These are phyloP conservation scores for Chaetomium globosum DNA, from an alignment of 2,329 filamentous ascomycete genomes.

Conservation along the genomic window DNA sequence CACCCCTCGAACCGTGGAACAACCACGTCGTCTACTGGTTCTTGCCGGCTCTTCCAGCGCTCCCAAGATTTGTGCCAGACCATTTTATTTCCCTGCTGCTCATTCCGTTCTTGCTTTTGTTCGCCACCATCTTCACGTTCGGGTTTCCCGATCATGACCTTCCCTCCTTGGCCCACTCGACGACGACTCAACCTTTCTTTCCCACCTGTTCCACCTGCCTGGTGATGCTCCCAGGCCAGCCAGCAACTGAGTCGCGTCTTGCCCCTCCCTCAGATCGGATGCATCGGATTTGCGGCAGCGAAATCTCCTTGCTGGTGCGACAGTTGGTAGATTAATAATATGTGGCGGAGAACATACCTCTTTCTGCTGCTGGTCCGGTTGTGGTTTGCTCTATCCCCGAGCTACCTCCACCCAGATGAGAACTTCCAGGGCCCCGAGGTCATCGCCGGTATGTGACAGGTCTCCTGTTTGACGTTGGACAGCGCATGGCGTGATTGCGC, in stretches of 20 bases:
- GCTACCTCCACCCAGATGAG: constrained; percentile 97
- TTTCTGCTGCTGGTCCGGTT: constrained; percentile 82
- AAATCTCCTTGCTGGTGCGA: constrained; percentile 29
- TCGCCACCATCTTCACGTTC: not conserved
- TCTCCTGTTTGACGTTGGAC: not conserved
- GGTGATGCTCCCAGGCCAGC: constrained; percentile 32
- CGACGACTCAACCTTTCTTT: constrained; percentile 16
- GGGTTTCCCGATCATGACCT: constrained; percentile 28
- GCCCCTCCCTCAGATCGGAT: constrained; percentile 30
- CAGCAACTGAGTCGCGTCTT: constrained; percentile 25
- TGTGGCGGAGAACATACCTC: constrained; percentile 92
- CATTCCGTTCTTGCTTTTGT: constrained; percentile 25
- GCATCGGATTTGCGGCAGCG: constrained; percentile 33
- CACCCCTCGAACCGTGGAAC: constrained; percentile 21
- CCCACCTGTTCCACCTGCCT: constrained; percentile 13
- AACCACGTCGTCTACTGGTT: constrained; percentile 25
- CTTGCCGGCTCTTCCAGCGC: constrained; percentile 12
- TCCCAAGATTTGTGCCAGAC: constrained; percentile 28
- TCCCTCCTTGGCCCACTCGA: constrained; percentile 16
- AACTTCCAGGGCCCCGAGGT: constrained; percentile 98
- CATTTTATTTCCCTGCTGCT: constrained; percentile 20
- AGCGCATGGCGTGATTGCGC: not conserved
- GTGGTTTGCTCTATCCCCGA: constrained; percentile 91
- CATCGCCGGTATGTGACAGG: constrained; percentile 72
- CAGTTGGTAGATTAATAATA: constrained; percentile 53